A percentile compares a stretch with the other conserved stretches of the same genome.
phyloP scores from a whole-genome alignment of 2,329 filamentous ascomycete genomes.

The Bipolaris bicolor region DNA sequence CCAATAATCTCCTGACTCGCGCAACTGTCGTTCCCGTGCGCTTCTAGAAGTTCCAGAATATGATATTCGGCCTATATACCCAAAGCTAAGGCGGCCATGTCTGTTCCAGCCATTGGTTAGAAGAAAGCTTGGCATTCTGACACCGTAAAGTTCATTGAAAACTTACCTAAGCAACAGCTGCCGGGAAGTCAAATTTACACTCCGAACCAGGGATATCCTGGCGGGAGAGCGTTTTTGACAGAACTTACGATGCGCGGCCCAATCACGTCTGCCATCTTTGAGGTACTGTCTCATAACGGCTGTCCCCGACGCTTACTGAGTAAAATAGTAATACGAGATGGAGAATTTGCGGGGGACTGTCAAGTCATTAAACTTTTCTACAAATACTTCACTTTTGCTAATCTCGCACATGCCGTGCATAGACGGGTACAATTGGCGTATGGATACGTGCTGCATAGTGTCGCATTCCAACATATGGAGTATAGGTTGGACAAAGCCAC shows the following conservation, averaged over 20 bases:
- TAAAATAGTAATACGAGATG: neutral
- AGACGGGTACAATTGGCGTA: neutral
- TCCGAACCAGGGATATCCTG: neutral
- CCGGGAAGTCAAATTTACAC: neutral
- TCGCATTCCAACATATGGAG: too few species aligned
- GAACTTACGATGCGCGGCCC: neutral
- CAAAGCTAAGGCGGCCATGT: neutral
- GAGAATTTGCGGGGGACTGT: neutral
- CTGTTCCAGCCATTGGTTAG: neutral
- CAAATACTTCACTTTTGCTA: neutral
- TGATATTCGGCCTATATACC: neutral
- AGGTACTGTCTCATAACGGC: neutral
- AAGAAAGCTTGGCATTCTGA: neutral
- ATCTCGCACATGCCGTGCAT: neutral
- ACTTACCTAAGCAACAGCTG: neutral
- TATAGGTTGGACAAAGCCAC: too few species aligned
- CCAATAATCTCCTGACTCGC: neutral
- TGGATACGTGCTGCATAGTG: too few species aligned
- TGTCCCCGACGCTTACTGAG: neutral
- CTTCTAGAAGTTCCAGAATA: neutral
- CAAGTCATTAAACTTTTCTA: neutral
- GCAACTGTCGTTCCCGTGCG: neutral
- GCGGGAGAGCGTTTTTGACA: neutral
- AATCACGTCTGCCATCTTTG: neutral
- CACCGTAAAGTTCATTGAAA: neutral